Base-by-base conservation (phyloP, 495 filamentous ascomycete genomes). In the Trichoderma virens region DNA sequence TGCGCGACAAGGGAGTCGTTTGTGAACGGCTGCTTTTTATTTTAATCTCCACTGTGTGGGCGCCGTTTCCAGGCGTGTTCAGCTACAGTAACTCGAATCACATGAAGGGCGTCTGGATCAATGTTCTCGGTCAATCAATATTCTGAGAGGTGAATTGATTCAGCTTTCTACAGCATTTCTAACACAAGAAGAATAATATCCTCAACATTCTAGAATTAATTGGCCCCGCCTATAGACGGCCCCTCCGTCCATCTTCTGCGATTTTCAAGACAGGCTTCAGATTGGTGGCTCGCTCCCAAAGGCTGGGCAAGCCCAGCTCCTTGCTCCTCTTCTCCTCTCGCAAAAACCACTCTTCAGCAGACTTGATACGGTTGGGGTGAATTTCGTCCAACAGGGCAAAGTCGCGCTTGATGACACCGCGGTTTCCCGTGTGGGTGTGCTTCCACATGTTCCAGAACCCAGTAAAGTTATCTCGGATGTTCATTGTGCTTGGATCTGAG, bases 311-410 rank as follows among this genome's bases (percentile, higher is more conserved):
- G 2, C 51, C 51, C 3, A 28, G 51, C 9, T 56, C 51, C 16
- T 56, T 56, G 27, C 51, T 56, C 51, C 66, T 70, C 67, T 79
- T 69, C 23, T 83, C 74, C 65, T 81, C 74, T 34, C 66, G 68
- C 32, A 70, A 65, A 63, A 85, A 75, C 71, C 78, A 86, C 45
- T 83, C 77, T 68, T 80, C 79, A 2, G 76, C 80, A 32, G 67
- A 78, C 67, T 70, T 76, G 39, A 85, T 78, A 13, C 84, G 71
- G 2, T 63, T 67, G 9, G 82, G 82, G 59, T 77, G 70, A 31
- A 87, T 84, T 69, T 79, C 72, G 69, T 85, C 82, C 56, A 86
- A 62, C 27, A 85, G 35, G 27, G 63, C 65, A 63, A 83, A 84
- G 69, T 86, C 79, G 61, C 82, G 75, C 65, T 67, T 67, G 2